Percentiles rank a stretch among this genome's conserved stretches.
Evolutionary conservation across 164 flowering plant species (phyloP).

Genomic region (Nelumbo lutea): DNA sequence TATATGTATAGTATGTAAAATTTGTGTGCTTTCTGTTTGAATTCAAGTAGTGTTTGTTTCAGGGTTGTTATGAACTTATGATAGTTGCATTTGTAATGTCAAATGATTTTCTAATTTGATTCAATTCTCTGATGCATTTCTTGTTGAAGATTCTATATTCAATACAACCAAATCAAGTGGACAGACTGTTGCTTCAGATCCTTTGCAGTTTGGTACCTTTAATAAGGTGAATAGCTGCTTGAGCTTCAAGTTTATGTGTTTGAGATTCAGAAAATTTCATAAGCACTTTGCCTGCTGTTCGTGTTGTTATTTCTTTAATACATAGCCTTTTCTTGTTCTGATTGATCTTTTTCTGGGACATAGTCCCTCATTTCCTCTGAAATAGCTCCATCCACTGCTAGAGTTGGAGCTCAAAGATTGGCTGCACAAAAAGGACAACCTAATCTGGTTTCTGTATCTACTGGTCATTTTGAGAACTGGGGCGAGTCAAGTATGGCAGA

Average conservation of each 20-base stretch:
- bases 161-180: slow-evolving; percentile 38
- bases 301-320: neutral
- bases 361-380: slow-evolving; percentile 27
- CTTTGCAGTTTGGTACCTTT: slow-evolving; percentile 34
- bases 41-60: too few species aligned
- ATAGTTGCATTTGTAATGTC: neutral
- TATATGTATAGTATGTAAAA: too few species aligned
- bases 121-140: neutral
- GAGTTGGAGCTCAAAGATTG: slow-evolving; percentile 29
- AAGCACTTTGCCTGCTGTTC: neutral
- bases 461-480: slow-evolving; percentile 42
- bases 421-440: slow-evolving; percentile 29
- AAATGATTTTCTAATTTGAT: neutral
- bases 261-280: neutral
- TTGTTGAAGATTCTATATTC: slow-evolving; percentile 30
- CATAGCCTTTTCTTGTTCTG: neutral
- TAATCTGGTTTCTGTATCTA: slow-evolving; percentile 29
- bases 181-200: slow-evolving; percentile 30
- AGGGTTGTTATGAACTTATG: too few species aligned
- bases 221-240: slow-evolving; percentile 35
- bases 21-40: too few species aligned
- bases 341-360: neutral
- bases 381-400: slow-evolving; percentile 19
- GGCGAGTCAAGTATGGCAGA: slow-evolving; percentile 71
- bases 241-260: neutral